Conservation (phyloP, 2,329 filamentous ascomycete species). For the Aspergillus sp. region DNA sequence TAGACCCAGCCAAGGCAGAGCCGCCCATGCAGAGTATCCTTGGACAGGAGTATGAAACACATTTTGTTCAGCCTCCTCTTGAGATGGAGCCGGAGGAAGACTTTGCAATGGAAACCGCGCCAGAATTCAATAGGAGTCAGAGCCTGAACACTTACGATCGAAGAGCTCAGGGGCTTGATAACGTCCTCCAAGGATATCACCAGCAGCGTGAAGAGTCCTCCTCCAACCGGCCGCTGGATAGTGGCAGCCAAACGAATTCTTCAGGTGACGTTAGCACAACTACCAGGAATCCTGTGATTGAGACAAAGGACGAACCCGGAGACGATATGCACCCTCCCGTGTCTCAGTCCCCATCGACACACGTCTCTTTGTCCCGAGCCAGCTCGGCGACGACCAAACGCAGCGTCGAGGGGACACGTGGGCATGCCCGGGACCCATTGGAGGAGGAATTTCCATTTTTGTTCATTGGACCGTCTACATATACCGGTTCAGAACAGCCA, state of each 20-base stretch:
- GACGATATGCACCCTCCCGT: slow-evolving; percentile 20
- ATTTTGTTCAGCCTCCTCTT: slow-evolving; percentile 59
- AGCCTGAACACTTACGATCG: slow-evolving; percentile 52
- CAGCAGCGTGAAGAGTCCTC: slow-evolving; percentile 18
- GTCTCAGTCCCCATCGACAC: slow-evolving; percentile 30
- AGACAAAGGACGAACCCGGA: slow-evolving; percentile 21
- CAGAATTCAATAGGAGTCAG: slow-evolving; percentile 18
- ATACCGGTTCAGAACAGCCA: slow-evolving; percentile 29
- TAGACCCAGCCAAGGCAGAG: slow-evolving; percentile 56
- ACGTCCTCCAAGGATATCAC: slow-evolving; percentile 57
- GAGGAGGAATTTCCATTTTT: slow-evolving; percentile 69
- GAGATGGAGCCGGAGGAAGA: slow-evolving; percentile 47
- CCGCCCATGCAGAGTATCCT: slow-evolving; percentile 58
- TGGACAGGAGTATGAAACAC: slow-evolving; percentile 52
- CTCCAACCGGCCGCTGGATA: slow-evolving; percentile 6
- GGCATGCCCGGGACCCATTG: slow-evolving; percentile 63
- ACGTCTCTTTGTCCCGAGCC: slow-evolving; percentile 27
- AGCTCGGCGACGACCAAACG: slow-evolving; percentile 35
- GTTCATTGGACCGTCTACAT: slow-evolving; percentile 67
- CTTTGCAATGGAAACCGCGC: slow-evolving; percentile 22
- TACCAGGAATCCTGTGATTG: slow-evolving; percentile 19
- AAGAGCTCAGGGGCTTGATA: slow-evolving; percentile 47
- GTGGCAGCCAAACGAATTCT: slow-evolving; percentile 15
- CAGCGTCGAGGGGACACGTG: slow-evolving; percentile 51
- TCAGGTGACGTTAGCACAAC: slow-evolving; percentile 11